phyloP scores from a whole-genome alignment of 2,329 filamentous ascomycete genomes.

The Westerdykella sp. region DNA sequence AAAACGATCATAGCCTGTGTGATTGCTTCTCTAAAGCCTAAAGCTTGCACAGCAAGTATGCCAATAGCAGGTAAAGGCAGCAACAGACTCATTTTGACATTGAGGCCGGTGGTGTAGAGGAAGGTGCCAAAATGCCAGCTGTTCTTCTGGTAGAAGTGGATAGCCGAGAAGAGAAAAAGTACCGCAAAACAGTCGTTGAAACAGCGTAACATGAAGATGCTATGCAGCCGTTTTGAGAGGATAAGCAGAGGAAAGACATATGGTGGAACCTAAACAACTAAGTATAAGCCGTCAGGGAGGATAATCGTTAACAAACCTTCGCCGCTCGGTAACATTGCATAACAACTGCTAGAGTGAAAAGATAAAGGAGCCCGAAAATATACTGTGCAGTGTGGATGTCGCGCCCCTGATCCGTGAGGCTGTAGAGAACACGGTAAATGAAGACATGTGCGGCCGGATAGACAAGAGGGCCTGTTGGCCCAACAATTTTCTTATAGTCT shows the following conservation, averaged over 20 bases:
- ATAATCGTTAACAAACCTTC: slow-evolving; percentile 46
- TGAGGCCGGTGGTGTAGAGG: slow-evolving; percentile 70
- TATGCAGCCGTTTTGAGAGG: slow-evolving; percentile 86
- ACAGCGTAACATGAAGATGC: slow-evolving; percentile 82
- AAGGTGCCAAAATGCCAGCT: slow-evolving; percentile 68
- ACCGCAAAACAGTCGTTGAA: slow-evolving; percentile 95
- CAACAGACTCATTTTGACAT: slow-evolving; percentile 92
- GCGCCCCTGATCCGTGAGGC: slow-evolving; percentile 66
- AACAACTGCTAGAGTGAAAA: slow-evolving; percentile 67
- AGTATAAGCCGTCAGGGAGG: not conserved
- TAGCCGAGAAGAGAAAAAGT: slow-evolving; percentile 74
- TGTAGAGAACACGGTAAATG: slow-evolving; percentile 74
- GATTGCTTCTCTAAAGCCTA: slow-evolving; percentile 60
- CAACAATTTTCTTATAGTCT: slow-evolving; percentile 79
- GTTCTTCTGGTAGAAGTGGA: slow-evolving; percentile 68
- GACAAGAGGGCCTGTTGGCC: slow-evolving; percentile 85
- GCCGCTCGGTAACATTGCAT: slow-evolving; percentile 75
- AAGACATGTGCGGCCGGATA: slow-evolving; percentile 94
- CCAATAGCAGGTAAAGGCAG: slow-evolving; percentile 76
- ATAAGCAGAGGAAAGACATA: slow-evolving; percentile 83
- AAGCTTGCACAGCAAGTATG: slow-evolving; percentile 65
- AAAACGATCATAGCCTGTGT: slow-evolving; percentile 64
- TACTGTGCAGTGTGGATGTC: slow-evolving; percentile 77
- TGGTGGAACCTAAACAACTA: slow-evolving; percentile 60
- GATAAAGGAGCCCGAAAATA: slow-evolving; percentile 74